Percentiles rank a stretch among this genome's conserved stretches.
These are phyloP conservation scores for Phellopilus nigrolimitatus DNA, from an alignment of 1,284 basidiomycete genomes.

Conservation along the genomic window DNA sequence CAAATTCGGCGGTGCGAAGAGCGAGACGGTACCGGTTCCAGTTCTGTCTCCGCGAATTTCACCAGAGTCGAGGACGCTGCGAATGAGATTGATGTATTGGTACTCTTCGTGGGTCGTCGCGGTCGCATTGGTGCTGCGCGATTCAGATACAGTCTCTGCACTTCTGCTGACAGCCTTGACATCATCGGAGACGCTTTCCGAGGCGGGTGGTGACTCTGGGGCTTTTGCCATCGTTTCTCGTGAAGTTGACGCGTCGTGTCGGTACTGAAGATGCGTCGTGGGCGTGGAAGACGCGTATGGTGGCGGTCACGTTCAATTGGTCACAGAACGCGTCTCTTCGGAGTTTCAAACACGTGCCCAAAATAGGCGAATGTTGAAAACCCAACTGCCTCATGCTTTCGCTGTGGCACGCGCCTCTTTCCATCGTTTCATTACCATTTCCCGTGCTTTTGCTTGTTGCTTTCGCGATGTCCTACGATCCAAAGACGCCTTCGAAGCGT, in stretches of 20 bases:
- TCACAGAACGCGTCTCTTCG: neutral
- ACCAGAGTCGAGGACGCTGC: slow-evolving; percentile 68
- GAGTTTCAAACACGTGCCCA: neutral
- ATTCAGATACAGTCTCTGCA: neutral
- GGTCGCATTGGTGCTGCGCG: slow-evolving; percentile 1
- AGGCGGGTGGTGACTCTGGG: slow-evolving; percentile 1
- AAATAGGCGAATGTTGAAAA: slow-evolving; percentile 8
- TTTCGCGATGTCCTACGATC: slow-evolving; percentile 29
- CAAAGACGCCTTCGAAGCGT: slow-evolving; percentile 65
- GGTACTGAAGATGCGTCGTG: too few relatives aligned
- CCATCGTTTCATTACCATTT: neutral
- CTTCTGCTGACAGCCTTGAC: neutral
- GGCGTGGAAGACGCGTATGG: slow-evolving; percentile 6
- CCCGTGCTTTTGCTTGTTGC: neutral
- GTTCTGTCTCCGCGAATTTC: slow-evolving; percentile 83
- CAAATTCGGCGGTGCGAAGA: slow-evolving; percentile 86
- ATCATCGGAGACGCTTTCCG: neutral
- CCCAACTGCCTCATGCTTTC: neutral
- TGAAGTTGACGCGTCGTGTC: slow-evolving; percentile 6
- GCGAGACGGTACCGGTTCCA: slow-evolving; percentile 84
- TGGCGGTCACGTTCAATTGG: slow-evolving; percentile 3
- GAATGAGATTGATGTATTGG: slow-evolving; percentile 83
- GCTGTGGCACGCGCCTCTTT: slow-evolving; percentile 5
- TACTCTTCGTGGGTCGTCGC: slow-evolving; percentile 62
- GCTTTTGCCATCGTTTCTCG: slow-evolving; percentile 13